Conservation (phyloP, 129 eudicot genomes). For the Deinandra increscens region DNA sequence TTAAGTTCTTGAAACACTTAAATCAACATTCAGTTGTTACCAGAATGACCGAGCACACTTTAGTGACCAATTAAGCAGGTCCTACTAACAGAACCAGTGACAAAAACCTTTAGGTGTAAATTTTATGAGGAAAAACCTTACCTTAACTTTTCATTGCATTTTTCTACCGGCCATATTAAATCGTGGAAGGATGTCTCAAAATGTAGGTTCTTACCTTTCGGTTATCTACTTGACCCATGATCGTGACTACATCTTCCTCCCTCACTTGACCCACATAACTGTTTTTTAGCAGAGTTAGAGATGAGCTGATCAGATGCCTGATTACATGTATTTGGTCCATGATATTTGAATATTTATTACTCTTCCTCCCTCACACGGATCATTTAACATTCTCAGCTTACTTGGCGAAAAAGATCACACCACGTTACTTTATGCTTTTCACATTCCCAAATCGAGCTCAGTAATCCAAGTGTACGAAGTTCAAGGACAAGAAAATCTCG, state of each 20-base stretch:
- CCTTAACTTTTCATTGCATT: background rate
- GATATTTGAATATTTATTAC: background rate
- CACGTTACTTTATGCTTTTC: background rate
- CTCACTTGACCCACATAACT: background rate
- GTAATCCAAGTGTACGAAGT: background rate
- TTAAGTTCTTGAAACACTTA: background rate
- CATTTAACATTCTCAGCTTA: too few species aligned
- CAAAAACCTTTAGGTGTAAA: background rate
- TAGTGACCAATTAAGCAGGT: background rate
- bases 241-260: background rate
- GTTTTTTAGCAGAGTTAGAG: background rate
- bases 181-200: background rate
- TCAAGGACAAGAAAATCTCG: background rate
- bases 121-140: background rate
- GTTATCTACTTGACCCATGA: background rate
- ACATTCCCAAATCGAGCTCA: background rate
- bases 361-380: background rate
- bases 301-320: background rate
- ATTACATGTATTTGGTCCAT: background rate
- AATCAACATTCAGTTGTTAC: slow-evolving; percentile 2
- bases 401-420: too few species aligned
- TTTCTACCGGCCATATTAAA: background rate
- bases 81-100: background rate
- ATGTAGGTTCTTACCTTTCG: background rate
- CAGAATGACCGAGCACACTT: background rate